These are phyloP conservation scores for Capsicum pubescens DNA, from an alignment of 257 asterid genomes.

Conservation along the genomic window DNA sequence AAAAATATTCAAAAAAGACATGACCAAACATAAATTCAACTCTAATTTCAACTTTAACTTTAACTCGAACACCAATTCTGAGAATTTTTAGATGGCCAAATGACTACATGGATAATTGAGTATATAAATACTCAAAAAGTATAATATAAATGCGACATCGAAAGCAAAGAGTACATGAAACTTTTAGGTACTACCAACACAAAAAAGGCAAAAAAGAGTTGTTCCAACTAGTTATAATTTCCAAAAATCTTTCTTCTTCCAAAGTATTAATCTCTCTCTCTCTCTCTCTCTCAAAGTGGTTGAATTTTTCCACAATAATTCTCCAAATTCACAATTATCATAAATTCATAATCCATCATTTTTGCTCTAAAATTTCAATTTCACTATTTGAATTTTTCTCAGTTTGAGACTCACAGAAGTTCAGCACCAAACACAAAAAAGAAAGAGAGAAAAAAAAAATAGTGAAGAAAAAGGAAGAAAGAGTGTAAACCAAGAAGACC, in stretches of 20 bases:
- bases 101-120: no score
- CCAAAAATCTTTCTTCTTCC: not conserved
- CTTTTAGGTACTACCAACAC: no score
- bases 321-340: not conserved
- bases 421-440: conserved; percentile 10
- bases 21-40: no score
- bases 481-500: conserved; percentile 16
- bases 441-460: not conserved
- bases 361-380: conserved; percentile 13
- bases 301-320: not conserved
- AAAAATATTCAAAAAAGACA: no score
- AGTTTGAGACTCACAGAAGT: not conserved
- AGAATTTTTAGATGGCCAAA: no score
- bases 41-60: no score
- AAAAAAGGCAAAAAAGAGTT: no score
- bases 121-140: no score
- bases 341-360: not conserved
- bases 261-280: not conserved
- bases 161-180: no score
- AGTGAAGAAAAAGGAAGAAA: not conserved
- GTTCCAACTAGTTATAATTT: not conserved
- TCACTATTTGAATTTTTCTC: not conserved
- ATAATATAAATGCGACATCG: no score
- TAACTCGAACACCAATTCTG: no score
- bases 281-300: not conserved